Percentiles rank a stretch among this genome's conserved stretches.
phyloP scores from a whole-genome alignment of 257 asterid genomes.

The Knoxia roxburghii region DNA sequence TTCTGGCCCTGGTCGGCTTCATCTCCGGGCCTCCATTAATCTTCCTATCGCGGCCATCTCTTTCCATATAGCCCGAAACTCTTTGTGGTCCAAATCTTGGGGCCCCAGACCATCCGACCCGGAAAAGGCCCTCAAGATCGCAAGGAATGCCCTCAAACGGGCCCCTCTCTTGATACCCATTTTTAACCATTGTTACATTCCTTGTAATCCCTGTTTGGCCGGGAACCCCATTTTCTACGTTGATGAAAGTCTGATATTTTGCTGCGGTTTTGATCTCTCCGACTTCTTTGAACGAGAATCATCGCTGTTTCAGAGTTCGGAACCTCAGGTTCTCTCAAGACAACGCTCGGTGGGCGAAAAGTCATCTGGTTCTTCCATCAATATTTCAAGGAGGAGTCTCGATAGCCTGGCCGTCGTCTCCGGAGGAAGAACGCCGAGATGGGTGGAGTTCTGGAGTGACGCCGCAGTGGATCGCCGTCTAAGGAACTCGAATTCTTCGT shows the following conservation, averaged over 20 bases:
- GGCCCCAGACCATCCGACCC: slow-evolving; percentile 69
- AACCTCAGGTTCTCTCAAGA: slow-evolving; percentile 26
- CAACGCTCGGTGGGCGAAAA: slow-evolving; percentile 42
- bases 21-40: slow-evolving; percentile 74
- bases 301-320: slow-evolving; percentile 33
- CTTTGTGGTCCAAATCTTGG: slow-evolving; percentile 90
- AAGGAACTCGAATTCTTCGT: slow-evolving; percentile 63
- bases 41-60: slow-evolving; percentile 80
- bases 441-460: slow-evolving; percentile 99
- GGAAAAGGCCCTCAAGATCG: slow-evolving; percentile 67
- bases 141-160: slow-evolving; percentile 68
- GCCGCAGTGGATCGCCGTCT: slow-evolving; percentile 81
- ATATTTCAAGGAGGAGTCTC: slow-evolving; percentile 51
- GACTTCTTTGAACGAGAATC: slow-evolving; percentile 89
- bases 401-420: slow-evolving; percentile 36
- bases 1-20: slow-evolving; percentile 61
- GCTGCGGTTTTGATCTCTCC: slow-evolving; percentile 81
- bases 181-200: slow-evolving; percentile 84
- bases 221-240: slow-evolving; percentile 89
- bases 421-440: slow-evolving; percentile 58
- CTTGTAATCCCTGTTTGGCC: slow-evolving; percentile 76
- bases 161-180: slow-evolving; percentile 85
- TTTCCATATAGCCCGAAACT: slow-evolving; percentile 72
- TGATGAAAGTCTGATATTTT: slow-evolving; percentile 68
- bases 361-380: slow-evolving; percentile 39